Evolutionary conservation across 345 rosid genomes (phyloP).

Genomic region (Ceriops decandra): DNA sequence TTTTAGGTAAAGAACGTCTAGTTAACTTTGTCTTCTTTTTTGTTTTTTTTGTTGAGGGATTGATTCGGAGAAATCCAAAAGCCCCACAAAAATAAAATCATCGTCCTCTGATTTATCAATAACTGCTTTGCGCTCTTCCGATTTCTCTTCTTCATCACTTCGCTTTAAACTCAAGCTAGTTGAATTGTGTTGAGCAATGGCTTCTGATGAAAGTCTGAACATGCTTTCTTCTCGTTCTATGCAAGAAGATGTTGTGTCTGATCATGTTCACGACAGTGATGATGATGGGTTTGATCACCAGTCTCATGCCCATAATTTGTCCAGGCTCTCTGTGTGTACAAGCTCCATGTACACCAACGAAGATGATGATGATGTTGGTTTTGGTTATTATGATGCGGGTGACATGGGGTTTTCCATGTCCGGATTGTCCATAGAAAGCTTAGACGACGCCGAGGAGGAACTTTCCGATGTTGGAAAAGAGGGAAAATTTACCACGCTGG

Average conservation of each 20-base stretch:
- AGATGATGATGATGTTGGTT: constrained; percentile 19
- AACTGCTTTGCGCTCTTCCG: neutral
- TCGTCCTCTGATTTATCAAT: neutral
- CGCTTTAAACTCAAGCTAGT: no score
- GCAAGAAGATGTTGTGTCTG: constrained; percentile 33
- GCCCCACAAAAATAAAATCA: neutral
- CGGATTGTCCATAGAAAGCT: constrained; percentile 55
- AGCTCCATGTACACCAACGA: constrained; percentile 55
- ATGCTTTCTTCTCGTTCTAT: constrained; percentile 21
- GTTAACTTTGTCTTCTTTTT: constrained; percentile 19
- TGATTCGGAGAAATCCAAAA: constrained; percentile 26
- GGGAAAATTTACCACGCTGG: constrained; percentile 11
- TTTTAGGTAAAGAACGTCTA: neutral
- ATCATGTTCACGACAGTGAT: constrained; percentile 31
- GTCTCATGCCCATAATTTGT: constrained; percentile 39
- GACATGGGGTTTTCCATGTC: constrained; percentile 38
- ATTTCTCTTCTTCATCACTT: neutral
- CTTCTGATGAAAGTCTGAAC: constrained; percentile 44
- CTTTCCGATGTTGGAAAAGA: constrained; percentile 47
- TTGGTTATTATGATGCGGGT: constrained; percentile 12
- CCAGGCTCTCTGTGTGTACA: constrained; percentile 71
- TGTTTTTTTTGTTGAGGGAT: neutral
- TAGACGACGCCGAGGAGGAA: constrained; percentile 84
- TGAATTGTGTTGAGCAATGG: constrained; percentile 25
- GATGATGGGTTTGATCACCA: constrained; percentile 41